Percentiles rank a stretch among this genome's conserved stretches.
These are phyloP conservation scores for Cryphonectria nitschkei DNA, from an alignment of 2,329 filamentous ascomycete species.

Conservation along the genomic window DNA sequence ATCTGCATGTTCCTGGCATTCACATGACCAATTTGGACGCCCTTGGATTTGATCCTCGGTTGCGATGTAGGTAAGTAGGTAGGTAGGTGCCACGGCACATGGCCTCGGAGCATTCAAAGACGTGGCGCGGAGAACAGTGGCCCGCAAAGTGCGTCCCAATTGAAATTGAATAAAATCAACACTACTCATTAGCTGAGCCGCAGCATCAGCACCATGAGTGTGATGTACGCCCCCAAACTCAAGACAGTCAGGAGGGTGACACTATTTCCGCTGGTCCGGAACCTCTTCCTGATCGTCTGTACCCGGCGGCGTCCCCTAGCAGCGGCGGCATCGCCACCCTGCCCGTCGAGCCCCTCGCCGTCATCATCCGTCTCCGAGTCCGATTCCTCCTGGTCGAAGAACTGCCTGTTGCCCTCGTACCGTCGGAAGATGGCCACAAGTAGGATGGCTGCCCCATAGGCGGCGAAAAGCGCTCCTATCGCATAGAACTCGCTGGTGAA, in stretches of 20 bases:
- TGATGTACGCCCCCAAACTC: slow-evolving; percentile 61
- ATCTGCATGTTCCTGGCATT: slow-evolving; percentile 22
- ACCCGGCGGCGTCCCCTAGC: slow-evolving; percentile 36
- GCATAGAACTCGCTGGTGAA: slow-evolving; percentile 96
- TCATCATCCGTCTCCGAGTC: slow-evolving; percentile 38
- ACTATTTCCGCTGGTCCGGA: slow-evolving; percentile 67
- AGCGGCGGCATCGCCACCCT: slow-evolving; percentile 27
- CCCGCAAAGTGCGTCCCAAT: neutral
- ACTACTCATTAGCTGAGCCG: slow-evolving; percentile 38
- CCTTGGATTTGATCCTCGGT: slow-evolving; percentile 2
- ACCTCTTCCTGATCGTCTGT: slow-evolving; percentile 54
- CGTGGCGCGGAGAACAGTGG: neutral
- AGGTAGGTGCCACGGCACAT: slow-evolving; percentile 16
- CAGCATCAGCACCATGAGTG: slow-evolving; percentile 60
- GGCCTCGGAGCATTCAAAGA: neutral
- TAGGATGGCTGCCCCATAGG: slow-evolving; percentile 85
- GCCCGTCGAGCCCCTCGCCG: slow-evolving; percentile 15
- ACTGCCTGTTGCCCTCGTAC: slow-evolving; percentile 90
- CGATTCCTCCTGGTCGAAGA: slow-evolving; percentile 68
- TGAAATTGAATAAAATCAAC: neutral
- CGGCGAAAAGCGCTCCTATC: slow-evolving; percentile 93
- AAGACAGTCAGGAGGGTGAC: slow-evolving; percentile 60
- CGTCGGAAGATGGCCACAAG: slow-evolving; percentile 83
- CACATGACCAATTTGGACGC: slow-evolving; percentile 25
- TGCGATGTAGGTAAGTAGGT: neutral